Evolutionary conservation across 768 basidiomycete species (phyloP).

Genomic region (Boletellus ananiceps): DNA sequence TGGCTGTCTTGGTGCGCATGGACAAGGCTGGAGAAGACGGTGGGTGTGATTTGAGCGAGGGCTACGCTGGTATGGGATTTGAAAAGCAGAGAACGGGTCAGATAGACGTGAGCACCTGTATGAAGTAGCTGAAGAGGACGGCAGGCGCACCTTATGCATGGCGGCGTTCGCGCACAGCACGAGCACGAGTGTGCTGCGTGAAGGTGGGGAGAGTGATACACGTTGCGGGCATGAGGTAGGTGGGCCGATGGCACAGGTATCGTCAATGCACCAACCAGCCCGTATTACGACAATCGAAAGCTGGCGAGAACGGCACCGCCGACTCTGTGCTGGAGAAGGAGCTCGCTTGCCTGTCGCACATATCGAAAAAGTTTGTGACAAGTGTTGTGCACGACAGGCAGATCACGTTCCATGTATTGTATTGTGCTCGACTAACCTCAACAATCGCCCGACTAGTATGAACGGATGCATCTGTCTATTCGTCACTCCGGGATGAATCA

Average conservation of each 20-base stretch:
- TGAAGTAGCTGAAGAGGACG: constrained; percentile 18
- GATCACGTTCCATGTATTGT: too few species aligned
- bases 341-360: too few species aligned
- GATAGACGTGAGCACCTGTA: constrained; percentile 9
- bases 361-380: too few species aligned
- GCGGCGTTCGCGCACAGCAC: constrained; percentile 24
- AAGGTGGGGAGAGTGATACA: constrained; percentile 20
- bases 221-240: constrained; percentile 24
- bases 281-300: too few species aligned
- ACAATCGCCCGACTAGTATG: too few species aligned
- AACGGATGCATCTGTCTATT: neutral
- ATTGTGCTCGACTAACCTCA: too few species aligned
- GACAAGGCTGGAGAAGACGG: constrained; percentile 4
- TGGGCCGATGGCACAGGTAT: constrained; percentile 4
- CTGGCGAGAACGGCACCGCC: neutral
- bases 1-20: constrained; percentile 26
- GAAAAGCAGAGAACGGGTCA: constrained; percentile 2
- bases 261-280: neutral
- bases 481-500: constrained; percentile 12
- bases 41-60: constrained; percentile 10
- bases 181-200: constrained; percentile 31
- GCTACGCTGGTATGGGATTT: constrained; percentile 6
- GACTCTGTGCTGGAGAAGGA: neutral
- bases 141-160: constrained; percentile 26
- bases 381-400: too few species aligned